Evolutionary conservation across 331 rosid species (phyloP), one percentile per base, ranked within the genome.

Genomic region (Stylosanthes scabra): DNA sequence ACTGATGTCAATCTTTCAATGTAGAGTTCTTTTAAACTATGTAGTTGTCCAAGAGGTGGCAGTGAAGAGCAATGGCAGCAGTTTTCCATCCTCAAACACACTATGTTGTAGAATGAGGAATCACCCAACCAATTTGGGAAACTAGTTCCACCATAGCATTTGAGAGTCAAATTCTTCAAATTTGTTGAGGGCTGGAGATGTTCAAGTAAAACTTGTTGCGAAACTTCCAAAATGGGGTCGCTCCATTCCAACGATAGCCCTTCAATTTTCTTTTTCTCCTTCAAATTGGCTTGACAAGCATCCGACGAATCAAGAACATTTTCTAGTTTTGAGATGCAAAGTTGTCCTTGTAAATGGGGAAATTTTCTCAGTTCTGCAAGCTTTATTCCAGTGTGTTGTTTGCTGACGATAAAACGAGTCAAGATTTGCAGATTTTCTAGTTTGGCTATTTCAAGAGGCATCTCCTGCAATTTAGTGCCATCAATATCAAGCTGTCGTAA

Each of bases 41-140:
- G 65, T 16, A 83, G 51, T 42, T 63, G 70, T 13, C 90, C 87
- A 11, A 86, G 66, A 2, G 85, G 70, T 52, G 84, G 90, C 51
- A 86, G 15, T 2, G 45, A 44, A 2, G 7, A 10, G 28, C 87
- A 77, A 20, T 58, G 34, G 2, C 6, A 10, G 61, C 83, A 83
- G 45, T 25, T n/a, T 3, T 31, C 3, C 1, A 83, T 72, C 8
- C 9, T 5, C 29, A 86, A 16, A 3, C 4, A n/a, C 46, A 41
- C 46, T 9, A 8, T 41, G 46, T 9, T 41, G 10, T 11, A 1
- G 2, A 41, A 41, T 2, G 10, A 41, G 46, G 46, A 41, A 41
- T 41, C 46, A 9, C 46, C 46, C 2, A 41, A 41, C 46, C 46
- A 41, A 41, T 41, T 41, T 41, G 46, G 46, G 2, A 41, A 41